A percentile compares a stretch with the other conserved stretches of the same genome.
phyloP scores from a whole-genome alignment of 768 basidiomycete genomes.

The Tephrocybe sp. region DNA sequence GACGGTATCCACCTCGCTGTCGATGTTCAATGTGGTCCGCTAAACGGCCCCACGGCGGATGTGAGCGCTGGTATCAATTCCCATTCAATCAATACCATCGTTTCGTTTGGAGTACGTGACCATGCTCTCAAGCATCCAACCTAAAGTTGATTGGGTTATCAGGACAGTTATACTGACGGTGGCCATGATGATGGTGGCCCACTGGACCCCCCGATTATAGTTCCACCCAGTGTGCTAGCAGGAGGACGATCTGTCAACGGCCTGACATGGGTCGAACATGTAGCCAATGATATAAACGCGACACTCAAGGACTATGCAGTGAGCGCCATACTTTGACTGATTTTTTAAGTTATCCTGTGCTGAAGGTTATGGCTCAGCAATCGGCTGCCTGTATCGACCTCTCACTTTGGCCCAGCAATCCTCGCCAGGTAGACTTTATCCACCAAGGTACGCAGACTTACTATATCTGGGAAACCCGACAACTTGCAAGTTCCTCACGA shows the following conservation, averaged over 20 bases:
- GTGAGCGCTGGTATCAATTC: slow-evolving; percentile 48
- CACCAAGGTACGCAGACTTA: slow-evolving; percentile 36
- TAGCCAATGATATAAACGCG: slow-evolving; percentile 41
- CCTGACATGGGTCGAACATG: slow-evolving; percentile 47
- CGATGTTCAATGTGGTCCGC: slow-evolving; percentile 40
- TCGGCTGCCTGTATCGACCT: slow-evolving; percentile 47
- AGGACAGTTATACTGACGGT: slow-evolving; percentile 54
- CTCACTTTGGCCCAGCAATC: slow-evolving; percentile 51
- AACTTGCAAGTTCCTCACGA: too few species aligned
- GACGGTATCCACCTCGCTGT: slow-evolving; percentile 46
- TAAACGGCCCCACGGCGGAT: slow-evolving; percentile 40
- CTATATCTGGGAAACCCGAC: too few species aligned
- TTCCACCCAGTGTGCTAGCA: slow-evolving; percentile 41
- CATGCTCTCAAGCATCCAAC: not conserved
- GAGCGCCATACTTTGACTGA: too few species aligned
- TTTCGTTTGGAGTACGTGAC: slow-evolving; percentile 47
- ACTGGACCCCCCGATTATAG: slow-evolving; percentile 43
- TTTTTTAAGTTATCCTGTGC: too few species aligned
- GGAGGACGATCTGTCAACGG: slow-evolving; percentile 56
- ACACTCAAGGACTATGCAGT: slow-evolving; percentile 55
- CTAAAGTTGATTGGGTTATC: not conserved
- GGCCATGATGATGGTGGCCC: slow-evolving; percentile 49
- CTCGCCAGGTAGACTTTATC: slow-evolving; percentile 45
- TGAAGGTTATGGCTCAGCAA: too few species aligned
- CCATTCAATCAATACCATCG: slow-evolving; percentile 40